Percentiles rank a stretch among this genome's conserved stretches.
Evolutionary conservation across 306 rosid species (phyloP).

Genomic region (Vigna nakashimae): DNA sequence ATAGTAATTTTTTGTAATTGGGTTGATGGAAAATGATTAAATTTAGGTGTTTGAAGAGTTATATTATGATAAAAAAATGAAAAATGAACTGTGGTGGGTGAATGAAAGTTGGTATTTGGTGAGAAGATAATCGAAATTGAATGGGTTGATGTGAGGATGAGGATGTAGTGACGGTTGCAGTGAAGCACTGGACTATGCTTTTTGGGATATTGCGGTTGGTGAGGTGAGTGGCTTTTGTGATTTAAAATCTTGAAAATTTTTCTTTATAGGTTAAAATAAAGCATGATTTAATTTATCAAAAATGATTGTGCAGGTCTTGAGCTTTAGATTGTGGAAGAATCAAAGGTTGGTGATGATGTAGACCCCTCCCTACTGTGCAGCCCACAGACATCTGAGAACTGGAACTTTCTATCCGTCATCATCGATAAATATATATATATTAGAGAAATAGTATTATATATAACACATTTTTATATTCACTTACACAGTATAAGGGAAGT

Average conservation of each 20-base stretch:
- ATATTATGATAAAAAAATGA: not conserved
- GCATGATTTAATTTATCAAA: too few relatives aligned
- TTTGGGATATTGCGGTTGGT: constrained; percentile 30
- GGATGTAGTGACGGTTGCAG: constrained; percentile 1
- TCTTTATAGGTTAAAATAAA: too few relatives aligned
- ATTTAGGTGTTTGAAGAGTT: not conserved
- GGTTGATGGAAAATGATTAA: not conserved
- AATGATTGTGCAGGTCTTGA: not conserved
- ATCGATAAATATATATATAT: not conserved
- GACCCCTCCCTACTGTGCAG: constrained; percentile 19
- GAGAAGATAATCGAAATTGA: too few relatives aligned
- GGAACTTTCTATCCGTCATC: not conserved
- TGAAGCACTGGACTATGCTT: not conserved
- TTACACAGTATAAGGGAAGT: too few relatives aligned
- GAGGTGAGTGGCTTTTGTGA: not conserved
- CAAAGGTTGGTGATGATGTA: constrained; percentile 54
- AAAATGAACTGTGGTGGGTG: too few relatives aligned
- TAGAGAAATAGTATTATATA: too few relatives aligned
- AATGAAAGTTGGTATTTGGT: too few relatives aligned
- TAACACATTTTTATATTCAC: too few relatives aligned
- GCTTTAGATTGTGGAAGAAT: constrained; percentile 35
- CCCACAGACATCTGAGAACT: not conserved
- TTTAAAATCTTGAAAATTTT: too few relatives aligned
- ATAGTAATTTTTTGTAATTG: too few relatives aligned
- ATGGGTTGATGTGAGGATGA: not conserved